phyloP scores from a whole-genome alignment of 108 stramenopile species.

The Cylindrotheca closterium region DNA sequence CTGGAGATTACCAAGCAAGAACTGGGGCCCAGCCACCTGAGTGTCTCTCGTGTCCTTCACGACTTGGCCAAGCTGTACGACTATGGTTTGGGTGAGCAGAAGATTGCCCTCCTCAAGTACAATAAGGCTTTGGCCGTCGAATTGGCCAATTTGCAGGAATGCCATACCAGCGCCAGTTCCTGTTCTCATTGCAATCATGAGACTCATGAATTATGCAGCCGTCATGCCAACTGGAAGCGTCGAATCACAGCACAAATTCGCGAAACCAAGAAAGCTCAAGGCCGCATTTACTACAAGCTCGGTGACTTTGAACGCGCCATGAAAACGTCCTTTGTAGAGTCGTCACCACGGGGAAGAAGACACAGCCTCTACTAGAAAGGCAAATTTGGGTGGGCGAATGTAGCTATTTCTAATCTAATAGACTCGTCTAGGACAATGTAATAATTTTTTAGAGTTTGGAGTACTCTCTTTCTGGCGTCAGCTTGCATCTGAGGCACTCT shows the following conservation, averaged over 20 bases:
- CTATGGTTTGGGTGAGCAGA: conserved; percentile 26
- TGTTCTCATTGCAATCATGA: conserved; percentile 24
- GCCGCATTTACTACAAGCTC: conserved; percentile 38
- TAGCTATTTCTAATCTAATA: too few species aligned
- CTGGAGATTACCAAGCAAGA: conserved; percentile 28
- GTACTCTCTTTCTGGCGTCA: too few species aligned
- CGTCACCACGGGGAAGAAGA: background rate
- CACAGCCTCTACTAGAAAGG: too few species aligned
- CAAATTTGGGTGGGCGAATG: too few species aligned
- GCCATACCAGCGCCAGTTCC: background rate
- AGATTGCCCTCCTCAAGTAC: conserved; percentile 24
- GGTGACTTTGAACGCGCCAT: conserved; percentile 40
- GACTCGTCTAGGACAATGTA: too few species aligned
- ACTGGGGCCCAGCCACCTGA: conserved; percentile 27
- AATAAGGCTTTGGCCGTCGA: conserved; percentile 37
- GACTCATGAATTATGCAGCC: conserved; percentile 21
- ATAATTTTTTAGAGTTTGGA: too few species aligned
- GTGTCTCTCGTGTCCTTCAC: conserved; percentile 28
- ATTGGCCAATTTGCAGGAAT: conserved; percentile 26
- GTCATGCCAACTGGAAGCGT: conserved; percentile 15
- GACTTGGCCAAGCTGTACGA: conserved; percentile 34
- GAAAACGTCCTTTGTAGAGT: conserved; percentile 24
- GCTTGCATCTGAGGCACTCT: too few species aligned
- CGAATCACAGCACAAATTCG: conserved; percentile 26
- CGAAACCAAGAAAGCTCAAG: conserved; percentile 32